Conservation (phyloP, 2,329 filamentous ascomycete genomes). For the Penicillium sclerotiorum region DNA sequence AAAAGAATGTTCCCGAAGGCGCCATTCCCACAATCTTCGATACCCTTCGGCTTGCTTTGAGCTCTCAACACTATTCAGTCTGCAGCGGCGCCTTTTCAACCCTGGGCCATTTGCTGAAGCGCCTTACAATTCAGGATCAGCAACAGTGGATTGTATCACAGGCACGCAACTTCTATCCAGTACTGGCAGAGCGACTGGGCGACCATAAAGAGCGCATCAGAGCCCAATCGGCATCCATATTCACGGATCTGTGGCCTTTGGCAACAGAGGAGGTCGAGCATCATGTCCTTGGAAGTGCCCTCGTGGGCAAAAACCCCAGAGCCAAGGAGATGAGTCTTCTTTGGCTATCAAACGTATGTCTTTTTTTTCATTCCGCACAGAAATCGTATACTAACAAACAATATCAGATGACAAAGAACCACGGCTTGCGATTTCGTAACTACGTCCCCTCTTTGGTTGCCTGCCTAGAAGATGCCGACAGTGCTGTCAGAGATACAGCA, state of each 20-base stretch:
- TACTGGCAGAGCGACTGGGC: constrained; percentile 81
- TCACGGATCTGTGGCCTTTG: constrained; percentile 75
- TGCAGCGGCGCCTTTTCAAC: constrained; percentile 84
- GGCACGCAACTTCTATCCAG: constrained; percentile 69
- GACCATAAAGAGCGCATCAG: constrained; percentile 87
- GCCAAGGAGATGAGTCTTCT: constrained; percentile 83
- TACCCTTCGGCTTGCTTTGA: constrained; percentile 73
- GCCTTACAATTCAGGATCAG: constrained; percentile 81
- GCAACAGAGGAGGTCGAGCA: constrained; percentile 75
- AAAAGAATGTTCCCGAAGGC: constrained; percentile 79
- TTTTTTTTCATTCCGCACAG: constrained; percentile 1
- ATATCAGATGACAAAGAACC: constrained; percentile 74
- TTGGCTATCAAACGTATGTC: constrained; percentile 75
- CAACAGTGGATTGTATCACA: constrained; percentile 70
- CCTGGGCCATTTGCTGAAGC: constrained; percentile 82
- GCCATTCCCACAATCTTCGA: constrained; percentile 77
- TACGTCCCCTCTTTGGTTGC: constrained; percentile 85
- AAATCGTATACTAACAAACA: constrained; percentile 9
- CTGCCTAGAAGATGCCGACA: constrained; percentile 86
- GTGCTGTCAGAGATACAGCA: constrained; percentile 80
- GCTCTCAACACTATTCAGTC: constrained; percentile 74
- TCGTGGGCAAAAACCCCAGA: constrained; percentile 77
- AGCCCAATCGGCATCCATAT: constrained; percentile 70
- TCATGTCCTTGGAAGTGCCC: constrained; percentile 74
- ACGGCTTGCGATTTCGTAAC: constrained; percentile 75